phyloP scores from a whole-genome alignment of 2,329 filamentous ascomycete species.

The Diaporthe sp. region DNA sequence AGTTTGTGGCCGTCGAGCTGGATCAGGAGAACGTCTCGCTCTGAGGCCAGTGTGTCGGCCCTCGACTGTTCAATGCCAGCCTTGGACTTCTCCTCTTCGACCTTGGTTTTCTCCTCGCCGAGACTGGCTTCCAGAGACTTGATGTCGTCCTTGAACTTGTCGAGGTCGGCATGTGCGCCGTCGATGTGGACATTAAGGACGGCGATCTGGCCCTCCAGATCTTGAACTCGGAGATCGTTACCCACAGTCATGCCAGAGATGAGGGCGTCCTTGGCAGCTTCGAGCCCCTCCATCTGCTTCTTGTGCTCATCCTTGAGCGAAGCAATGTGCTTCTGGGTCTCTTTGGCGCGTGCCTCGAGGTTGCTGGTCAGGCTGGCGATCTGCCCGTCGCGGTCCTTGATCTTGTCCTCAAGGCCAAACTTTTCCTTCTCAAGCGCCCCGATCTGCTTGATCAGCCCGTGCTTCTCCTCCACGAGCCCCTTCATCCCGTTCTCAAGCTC shows the following conservation, averaged over 20 bases:
- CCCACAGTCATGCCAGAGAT: slow-evolving; percentile 16
- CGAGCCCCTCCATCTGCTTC: slow-evolving; percentile 28
- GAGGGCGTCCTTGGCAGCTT: slow-evolving; percentile 18
- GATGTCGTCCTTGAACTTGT: slow-evolving; percentile 24
- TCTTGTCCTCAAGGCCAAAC: not conserved
- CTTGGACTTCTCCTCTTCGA: slow-evolving; percentile 27
- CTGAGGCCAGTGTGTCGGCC: slow-evolving; percentile 10
- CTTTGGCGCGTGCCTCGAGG: slow-evolving; percentile 27
- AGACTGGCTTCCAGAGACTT: slow-evolving; percentile 8
- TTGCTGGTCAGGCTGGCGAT: slow-evolving; percentile 16
- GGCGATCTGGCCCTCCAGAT: slow-evolving; percentile 29
- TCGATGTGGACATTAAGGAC: slow-evolving; percentile 33
- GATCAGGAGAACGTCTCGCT: slow-evolving; percentile 25
- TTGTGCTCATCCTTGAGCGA: slow-evolving; percentile 29
- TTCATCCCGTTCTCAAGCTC: slow-evolving; percentile 37
- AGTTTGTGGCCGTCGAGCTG: slow-evolving; percentile 31
- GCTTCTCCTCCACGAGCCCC: slow-evolving; percentile 32
- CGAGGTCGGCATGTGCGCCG: slow-evolving; percentile 28
- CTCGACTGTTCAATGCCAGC: not conserved
- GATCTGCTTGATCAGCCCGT: slow-evolving; percentile 28
- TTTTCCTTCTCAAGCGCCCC: slow-evolving; percentile 36
- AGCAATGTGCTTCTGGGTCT: slow-evolving; percentile 28
- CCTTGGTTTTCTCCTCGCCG: slow-evolving; percentile 2
- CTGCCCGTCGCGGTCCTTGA: slow-evolving; percentile 28
- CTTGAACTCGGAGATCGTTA: slow-evolving; percentile 25